phyloP scores from a whole-genome alignment of 2,329 filamentous ascomycete species.

The Celoporthe dispersa region DNA sequence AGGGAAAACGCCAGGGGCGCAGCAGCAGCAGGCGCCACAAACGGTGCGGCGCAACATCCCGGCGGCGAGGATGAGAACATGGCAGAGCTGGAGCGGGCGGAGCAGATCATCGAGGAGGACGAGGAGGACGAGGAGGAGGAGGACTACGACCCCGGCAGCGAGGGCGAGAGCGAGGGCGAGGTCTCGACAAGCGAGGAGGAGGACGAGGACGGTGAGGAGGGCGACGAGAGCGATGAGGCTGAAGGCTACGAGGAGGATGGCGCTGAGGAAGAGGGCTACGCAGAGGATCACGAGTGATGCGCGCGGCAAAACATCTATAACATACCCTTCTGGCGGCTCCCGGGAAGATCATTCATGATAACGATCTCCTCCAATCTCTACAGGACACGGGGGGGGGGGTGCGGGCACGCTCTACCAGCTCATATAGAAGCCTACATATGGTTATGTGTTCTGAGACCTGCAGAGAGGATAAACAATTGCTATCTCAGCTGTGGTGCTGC shows the following conservation, averaged over 20 bases:
- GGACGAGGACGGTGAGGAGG: slow-evolving; percentile 53
- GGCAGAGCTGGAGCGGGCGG: slow-evolving; percentile 55
- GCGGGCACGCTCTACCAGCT: neutral
- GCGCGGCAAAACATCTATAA: neutral
- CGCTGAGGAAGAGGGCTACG: slow-evolving; percentile 34
- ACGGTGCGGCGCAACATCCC: slow-evolving; percentile 42
- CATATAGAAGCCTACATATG: neutral
- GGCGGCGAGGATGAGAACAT: slow-evolving; percentile 46
- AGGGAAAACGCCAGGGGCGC: slow-evolving; percentile 62
- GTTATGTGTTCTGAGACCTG: neutral
- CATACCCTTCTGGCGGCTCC: neutral
- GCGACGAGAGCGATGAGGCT: slow-evolving; percentile 46
- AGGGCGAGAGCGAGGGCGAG: slow-evolving; percentile 62
- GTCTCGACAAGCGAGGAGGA: slow-evolving; percentile 56
- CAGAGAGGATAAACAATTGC: neutral
- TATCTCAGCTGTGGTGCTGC: neutral
- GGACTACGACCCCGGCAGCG: slow-evolving; percentile 67
- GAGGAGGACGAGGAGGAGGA: slow-evolving; percentile 70
- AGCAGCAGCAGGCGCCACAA: slow-evolving; percentile 41
- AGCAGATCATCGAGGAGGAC: slow-evolving; percentile 60
- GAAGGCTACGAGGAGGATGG: slow-evolving; percentile 41
- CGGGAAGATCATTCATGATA: neutral
- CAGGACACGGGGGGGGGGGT: neutral
- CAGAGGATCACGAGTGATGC: slow-evolving; percentile 26
- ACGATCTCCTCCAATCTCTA: neutral